These are phyloP conservation scores for Auriculariales sp. DNA, from an alignment of 768 basidiomycete species.

Conservation along the genomic window DNA sequence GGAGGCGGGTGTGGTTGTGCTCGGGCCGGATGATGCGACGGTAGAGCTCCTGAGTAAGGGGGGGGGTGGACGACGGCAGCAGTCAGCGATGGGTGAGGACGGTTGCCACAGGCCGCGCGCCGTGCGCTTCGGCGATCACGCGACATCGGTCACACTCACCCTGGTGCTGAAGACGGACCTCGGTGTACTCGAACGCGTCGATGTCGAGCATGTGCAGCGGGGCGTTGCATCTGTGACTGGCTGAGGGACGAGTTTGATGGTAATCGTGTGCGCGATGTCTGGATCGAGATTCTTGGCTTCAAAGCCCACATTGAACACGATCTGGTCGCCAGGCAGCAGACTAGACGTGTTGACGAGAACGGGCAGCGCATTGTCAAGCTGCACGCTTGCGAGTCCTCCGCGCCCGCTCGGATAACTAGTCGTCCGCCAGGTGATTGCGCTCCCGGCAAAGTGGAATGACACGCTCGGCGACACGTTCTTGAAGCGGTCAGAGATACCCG, in stretches of 20 bases:
- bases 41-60: no score
- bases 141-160: no score
- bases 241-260: background rate
- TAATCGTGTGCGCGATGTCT: background rate
- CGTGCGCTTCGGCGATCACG: no score
- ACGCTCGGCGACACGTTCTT: background rate
- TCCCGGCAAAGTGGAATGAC: background rate
- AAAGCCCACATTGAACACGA: background rate
- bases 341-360: background rate
- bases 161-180: no score
- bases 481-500: background rate
- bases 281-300: background rate
- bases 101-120: no score
- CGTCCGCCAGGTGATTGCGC: background rate
- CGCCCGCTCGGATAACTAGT: background rate
- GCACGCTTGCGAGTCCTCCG: background rate
- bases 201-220: background rate
- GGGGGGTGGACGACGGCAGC: no score
- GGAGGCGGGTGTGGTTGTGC: background rate
- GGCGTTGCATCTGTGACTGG: background rate
- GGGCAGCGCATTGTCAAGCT: background rate
- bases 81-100: no score
- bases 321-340: background rate
- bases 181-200: background rate
- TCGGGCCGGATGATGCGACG: no score